phyloP scores from a whole-genome alignment of 345 rosid genomes.

The Jatropha curcas region DNA sequence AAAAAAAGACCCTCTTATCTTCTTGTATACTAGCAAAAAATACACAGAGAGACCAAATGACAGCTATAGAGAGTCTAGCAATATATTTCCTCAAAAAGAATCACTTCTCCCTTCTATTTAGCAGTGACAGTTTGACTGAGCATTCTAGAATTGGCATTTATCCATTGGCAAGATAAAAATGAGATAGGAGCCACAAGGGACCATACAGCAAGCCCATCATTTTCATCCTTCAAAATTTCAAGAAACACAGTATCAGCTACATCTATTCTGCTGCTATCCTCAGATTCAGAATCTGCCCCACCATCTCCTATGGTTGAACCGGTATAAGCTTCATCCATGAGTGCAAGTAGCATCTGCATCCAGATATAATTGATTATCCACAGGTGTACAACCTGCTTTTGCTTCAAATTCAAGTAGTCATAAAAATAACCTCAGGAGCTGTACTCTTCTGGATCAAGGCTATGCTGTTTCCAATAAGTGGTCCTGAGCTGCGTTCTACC shows the following conservation, averaged over 20 bases:
- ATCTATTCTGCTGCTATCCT: conserved; percentile 75
- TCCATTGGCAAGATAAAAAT: background rate
- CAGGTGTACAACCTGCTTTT: conserved; percentile 11
- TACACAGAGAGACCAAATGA: background rate
- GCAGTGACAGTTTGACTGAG: background rate
- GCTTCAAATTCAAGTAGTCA: conserved; percentile 16
- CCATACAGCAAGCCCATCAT: conserved; percentile 92
- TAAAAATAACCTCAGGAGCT: conserved; percentile 79
- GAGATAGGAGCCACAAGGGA: conserved; percentile 19
- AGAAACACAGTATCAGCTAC: conserved; percentile 85
- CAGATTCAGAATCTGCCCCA: conserved; percentile 91
- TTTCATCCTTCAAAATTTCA: conserved; percentile 98
- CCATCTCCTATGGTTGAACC: conserved; percentile 94
- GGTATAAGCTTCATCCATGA: conserved; percentile 99
- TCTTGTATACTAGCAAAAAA: background rate
- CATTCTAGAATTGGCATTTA: background rate
- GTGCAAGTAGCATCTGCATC: conserved; percentile 88
- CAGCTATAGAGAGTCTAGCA: background rate
- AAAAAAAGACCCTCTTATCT: background rate
- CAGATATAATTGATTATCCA: conserved; percentile 23
- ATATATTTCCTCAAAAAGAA: background rate
- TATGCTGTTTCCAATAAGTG: conserved; percentile 87
- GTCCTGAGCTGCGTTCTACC: conserved; percentile 83
- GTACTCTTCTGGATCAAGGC: conserved; percentile 93
- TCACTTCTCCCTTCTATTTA: background rate